Evolutionary conservation across 352 stramenopile species (phyloP).

Genomic region (Bremia lactucae): DNA sequence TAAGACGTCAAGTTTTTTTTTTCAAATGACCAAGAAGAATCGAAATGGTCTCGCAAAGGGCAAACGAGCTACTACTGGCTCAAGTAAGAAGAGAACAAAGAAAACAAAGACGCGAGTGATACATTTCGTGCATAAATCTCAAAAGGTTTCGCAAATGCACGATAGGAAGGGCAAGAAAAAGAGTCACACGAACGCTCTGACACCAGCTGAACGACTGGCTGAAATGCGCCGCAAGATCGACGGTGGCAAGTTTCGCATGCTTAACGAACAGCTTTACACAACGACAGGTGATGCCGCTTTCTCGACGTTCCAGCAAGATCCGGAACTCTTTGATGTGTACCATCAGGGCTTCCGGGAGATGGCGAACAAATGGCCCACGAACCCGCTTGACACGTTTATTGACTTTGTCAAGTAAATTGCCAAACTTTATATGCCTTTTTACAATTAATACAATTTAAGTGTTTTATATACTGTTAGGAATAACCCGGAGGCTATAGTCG

Average conservation of each 20-base stretch:
- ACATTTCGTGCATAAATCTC: too few species aligned
- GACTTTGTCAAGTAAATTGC: slow-evolving; percentile 81
- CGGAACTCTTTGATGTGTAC: slow-evolving; percentile 95
- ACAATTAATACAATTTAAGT: background rate
- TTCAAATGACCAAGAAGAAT: slow-evolving; percentile 24
- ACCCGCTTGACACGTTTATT: slow-evolving; percentile 96
- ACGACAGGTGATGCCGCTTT: slow-evolving; percentile 87
- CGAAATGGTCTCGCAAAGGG: slow-evolving; percentile 11
- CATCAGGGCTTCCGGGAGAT: slow-evolving; percentile 97
- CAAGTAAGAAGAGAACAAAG: too few species aligned
- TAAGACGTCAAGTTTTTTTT: too few species aligned
- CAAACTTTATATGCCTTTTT: background rate
- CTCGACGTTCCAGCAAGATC: slow-evolving; percentile 87
- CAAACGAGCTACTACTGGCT: slow-evolving; percentile 6
- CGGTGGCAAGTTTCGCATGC: slow-evolving; percentile 93
- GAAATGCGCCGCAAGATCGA: slow-evolving; percentile 86
- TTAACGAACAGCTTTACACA: slow-evolving; percentile 99
- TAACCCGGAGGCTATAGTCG: slow-evolving; percentile 73
- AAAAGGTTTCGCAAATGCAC: slow-evolving; percentile 15
- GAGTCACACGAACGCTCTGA: slow-evolving; percentile 10
- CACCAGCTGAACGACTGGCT: slow-evolving; percentile 30
- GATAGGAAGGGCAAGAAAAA: slow-evolving; percentile 18
- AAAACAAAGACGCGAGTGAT: too few species aligned
- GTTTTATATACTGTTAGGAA: slow-evolving; percentile 22
- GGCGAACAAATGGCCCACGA: slow-evolving; percentile 93